These are phyloP conservation scores for Neophaeococcomyces aloes DNA, from an alignment of 2,329 filamentous ascomycete species.

Conservation along the genomic window DNA sequence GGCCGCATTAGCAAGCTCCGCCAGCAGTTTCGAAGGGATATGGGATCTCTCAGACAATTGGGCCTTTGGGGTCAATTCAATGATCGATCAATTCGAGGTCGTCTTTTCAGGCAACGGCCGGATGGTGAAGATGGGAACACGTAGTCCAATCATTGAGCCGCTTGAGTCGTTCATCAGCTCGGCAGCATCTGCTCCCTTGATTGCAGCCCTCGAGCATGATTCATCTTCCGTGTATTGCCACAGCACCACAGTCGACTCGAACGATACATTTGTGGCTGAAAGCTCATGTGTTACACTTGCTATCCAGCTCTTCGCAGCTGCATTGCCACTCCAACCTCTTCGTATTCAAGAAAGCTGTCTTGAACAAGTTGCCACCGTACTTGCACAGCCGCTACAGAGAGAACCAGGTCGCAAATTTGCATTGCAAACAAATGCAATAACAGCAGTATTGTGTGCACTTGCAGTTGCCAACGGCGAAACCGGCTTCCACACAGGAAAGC, in stretches of 20 bases:
- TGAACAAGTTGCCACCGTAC: conserved; percentile 82
- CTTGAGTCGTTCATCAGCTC: conserved; percentile 25
- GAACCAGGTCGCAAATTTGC: conserved; percentile 83
- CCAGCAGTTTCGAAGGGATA: conserved; percentile 80
- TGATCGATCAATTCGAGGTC: conserved; percentile 67
- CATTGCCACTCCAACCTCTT: conserved; percentile 74
- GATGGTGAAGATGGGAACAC: conserved; percentile 38
- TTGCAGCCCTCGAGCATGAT: conserved; percentile 52
- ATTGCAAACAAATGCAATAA: conserved; percentile 79
- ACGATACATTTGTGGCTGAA: conserved; percentile 49
- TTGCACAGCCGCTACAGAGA: conserved; percentile 61
- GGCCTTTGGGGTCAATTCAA: conserved; percentile 82
- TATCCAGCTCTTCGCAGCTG: conserved; percentile 84
- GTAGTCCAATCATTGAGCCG: conserved; percentile 55
- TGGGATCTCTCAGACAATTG: conserved; percentile 95
- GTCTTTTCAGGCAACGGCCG: conserved; percentile 46
- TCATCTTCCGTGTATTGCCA: conserved; percentile 27
- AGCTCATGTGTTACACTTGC: conserved; percentile 93
- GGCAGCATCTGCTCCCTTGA: conserved; percentile 17
- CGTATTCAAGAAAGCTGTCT: conserved; percentile 94
- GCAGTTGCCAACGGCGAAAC: conserved; percentile 79
- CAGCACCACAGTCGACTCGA: conserved; percentile 7
- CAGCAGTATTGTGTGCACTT: conserved; percentile 67
- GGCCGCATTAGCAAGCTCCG: conserved; percentile 80
- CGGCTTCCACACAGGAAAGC: conserved; percentile 57